Conservation (phyloP, 768 basidiomycete genomes). For the Termitomyces sp. region DNA sequence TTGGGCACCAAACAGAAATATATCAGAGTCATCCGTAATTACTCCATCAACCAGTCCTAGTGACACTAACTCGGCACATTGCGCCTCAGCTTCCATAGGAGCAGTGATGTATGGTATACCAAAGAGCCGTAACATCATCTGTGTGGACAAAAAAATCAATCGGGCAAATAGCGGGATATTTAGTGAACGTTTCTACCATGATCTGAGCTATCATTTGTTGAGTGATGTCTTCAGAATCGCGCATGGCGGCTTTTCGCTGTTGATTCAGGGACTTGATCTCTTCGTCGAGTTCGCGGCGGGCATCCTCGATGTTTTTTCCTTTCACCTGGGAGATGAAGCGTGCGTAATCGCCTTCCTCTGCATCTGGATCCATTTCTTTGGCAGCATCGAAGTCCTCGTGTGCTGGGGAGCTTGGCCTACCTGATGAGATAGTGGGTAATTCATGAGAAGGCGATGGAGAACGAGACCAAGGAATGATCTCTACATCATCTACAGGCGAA, state of each 20-base stretch:
- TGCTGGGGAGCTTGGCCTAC: constrained; percentile 20
- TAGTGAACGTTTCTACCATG: constrained; percentile 38
- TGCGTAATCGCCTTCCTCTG: constrained; percentile 88
- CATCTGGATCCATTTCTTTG: constrained; percentile 77
- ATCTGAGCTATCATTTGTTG: constrained; percentile 91
- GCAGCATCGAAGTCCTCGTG: constrained; percentile 71
- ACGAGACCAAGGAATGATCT: constrained; percentile 26
- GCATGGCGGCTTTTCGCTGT: constrained; percentile 83
- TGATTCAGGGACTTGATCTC: constrained; percentile 80
- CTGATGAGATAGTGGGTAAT: constrained; percentile 12
- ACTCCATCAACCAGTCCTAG: constrained; percentile 92
- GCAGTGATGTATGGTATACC: constrained; percentile 98
- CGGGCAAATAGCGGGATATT: not conserved
- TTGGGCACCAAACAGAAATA: constrained; percentile 93
- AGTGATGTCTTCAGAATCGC: constrained; percentile 93
- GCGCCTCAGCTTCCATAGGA: constrained; percentile 99
- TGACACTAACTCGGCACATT: constrained; percentile 87
- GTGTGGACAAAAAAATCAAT: not conserved
- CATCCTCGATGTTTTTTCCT: constrained; percentile 75
- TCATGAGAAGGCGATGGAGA: constrained; percentile 27
- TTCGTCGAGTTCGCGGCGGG: constrained; percentile 85
- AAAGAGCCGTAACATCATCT: constrained; percentile 90
- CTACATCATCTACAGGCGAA: constrained; percentile 10
- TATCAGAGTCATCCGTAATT: constrained; percentile 98
- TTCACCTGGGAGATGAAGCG: constrained; percentile 89